Base-by-base conservation (phyloP, 1,284 basidiomycete species). In the Moniliella sp. region DNA sequence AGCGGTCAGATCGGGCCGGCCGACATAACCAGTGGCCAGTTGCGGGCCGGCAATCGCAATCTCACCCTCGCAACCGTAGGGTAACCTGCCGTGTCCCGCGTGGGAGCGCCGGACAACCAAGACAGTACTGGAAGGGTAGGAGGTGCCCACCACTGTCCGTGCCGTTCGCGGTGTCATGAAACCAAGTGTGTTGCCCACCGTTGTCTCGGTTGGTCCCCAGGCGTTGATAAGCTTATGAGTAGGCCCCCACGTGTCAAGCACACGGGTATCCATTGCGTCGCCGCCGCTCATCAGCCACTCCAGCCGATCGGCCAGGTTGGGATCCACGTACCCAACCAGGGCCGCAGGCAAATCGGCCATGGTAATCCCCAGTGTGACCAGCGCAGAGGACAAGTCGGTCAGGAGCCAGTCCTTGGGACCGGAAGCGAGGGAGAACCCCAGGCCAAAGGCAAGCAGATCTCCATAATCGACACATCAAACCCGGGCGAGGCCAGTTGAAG, bases 201-300 rank as follows among this genome's bases (percentile, higher is more conserved):
- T 54, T 7, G 50, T 45, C 28, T 59, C 56, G 1, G 56, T 59
- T 0, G 56, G 56, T 1, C 56, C 56, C 43, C 53, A 59, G 0
- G 56, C 56, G 31, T 59, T 59, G 42, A 57, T 45, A 18, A 59
- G 43, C 10, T 46, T 40, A n/a, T 45, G 40, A 8, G 40, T 39
- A 15, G 44, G 29, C 27, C 40, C 46, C 55, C 55, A 59, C 7
- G 42, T 41, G 7, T 45, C 37, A 13, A 59, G 39, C 4, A 57
- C 52, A 7, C 45, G 38, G 11, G 48, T 42, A 33, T 54, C 49
- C 18, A 59, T 54, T 27, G 48, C 42, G 31, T 59, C 56, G 25
- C 56, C 56, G 10, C 55, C 56, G 31, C 50, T 57, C 52, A 57
- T 54, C 16, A 59, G 45, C 54, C 56, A 57, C 19, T 54, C 48